A percentile compares a stretch with the other conserved stretches of the same genome.
phyloP scores from a whole-genome alignment of 768 basidiomycete genomes.

The Pilatotrama ljubarskyi region DNA sequence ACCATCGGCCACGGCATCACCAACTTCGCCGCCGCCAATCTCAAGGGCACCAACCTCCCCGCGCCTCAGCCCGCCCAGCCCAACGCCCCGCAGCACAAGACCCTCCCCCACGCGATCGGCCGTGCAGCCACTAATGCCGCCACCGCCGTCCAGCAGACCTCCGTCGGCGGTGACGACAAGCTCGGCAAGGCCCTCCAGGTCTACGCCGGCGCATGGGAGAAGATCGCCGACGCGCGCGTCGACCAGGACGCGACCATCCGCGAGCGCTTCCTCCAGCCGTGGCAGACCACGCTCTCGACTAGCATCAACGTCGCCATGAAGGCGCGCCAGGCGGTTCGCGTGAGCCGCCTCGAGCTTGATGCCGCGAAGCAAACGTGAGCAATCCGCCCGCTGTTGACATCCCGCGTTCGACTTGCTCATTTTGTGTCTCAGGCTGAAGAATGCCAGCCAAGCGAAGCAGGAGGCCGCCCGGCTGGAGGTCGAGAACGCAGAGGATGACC shows the following conservation, averaged over 20 bases:
- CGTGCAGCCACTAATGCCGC: constrained; percentile 74
- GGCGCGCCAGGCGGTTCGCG: constrained; percentile 79
- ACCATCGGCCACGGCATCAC: constrained; percentile 74
- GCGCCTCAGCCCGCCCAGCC: constrained; percentile 60
- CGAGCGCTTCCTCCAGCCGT: constrained; percentile 70
- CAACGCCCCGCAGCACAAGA: constrained; percentile 75
- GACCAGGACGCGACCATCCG: constrained; percentile 76
- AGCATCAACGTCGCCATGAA: constrained; percentile 90
- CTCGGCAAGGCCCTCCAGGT: constrained; percentile 76
- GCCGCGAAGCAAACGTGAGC: constrained; percentile 84
- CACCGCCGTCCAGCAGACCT: constrained; percentile 42
- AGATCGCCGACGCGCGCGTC: constrained; percentile 74
- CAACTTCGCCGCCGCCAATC: constrained; percentile 83
- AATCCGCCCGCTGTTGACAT: no score
- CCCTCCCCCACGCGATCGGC: constrained; percentile 90
- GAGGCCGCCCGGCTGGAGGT: constrained; percentile 92
- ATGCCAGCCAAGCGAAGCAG: constrained; percentile 68
- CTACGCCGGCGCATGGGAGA: constrained; percentile 84
- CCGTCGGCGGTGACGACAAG: constrained; percentile 55
- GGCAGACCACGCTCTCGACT: constrained; percentile 85
- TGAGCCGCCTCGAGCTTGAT: constrained; percentile 85
- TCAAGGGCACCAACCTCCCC: constrained; percentile 87
- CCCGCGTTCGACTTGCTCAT: no score
- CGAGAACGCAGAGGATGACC: constrained; percentile 92
- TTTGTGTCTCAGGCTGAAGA: constrained; percentile 70